Base-by-base conservation (phyloP, 192 early-diverging fungal genomes). In the Coemansia umbellata region DNA sequence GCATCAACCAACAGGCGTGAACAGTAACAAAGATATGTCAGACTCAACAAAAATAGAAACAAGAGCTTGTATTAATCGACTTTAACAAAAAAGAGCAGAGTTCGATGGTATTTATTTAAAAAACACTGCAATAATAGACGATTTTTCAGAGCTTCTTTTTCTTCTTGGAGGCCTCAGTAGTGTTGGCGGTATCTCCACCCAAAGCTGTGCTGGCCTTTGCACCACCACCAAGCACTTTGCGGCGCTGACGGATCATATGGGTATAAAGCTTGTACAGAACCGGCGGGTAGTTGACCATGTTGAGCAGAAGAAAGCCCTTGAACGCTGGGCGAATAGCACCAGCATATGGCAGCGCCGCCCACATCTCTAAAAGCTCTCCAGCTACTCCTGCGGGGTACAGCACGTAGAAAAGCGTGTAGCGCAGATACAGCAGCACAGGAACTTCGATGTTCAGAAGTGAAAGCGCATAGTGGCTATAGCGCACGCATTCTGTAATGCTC, bases 381-480 rank as follows among this genome's bases (percentile, higher is more conserved):
- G 80, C 77, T 24, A 93, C 93, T 45, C 95, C 95, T 10, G 86
- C 47, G 22, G 95, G 95, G 67, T 98, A 98, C 26, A 98, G 79
- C 19, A 94, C 73, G 56, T 84, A 91, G 79, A 98, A 98, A 66
- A 95, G 90, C 48, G 86, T 94, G 77, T 98, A 98, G 56, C 95
- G 85, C 59, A 55, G 54, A 37, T 71, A 58, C 14, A 57, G 47
- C 52, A 63, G 50, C 15, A 48, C 39, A 2, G 58, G 53, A 10
- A 61, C 47, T 7, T 85, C 81, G 26, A 72, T 60, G 24, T 82
- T 81, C 6, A 88, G 47, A 37, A 94, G 74, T 51, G 84, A 83
- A 39, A 89, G 63, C 5, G 82, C 82, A 71, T 97, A 98, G 80
- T 86, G 94, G n/a, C 84, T 71, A 70, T 98, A 96, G 45, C 95